These are phyloP conservation scores for Auricularia sp. DNA, from an alignment of 768 basidiomycete genomes.

Conservation along the genomic window DNA sequence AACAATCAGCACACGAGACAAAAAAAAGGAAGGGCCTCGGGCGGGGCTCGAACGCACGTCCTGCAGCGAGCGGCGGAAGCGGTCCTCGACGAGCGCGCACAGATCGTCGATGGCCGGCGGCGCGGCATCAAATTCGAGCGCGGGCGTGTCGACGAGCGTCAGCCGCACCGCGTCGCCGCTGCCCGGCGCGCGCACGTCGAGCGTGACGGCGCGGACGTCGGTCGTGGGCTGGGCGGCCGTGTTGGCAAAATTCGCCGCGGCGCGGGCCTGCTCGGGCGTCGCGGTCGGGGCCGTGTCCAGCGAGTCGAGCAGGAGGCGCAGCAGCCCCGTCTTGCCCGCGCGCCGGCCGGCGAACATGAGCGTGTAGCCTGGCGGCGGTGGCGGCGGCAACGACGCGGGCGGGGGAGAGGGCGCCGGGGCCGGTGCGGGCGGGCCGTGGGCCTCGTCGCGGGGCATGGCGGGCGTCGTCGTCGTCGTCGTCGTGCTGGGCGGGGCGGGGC, in stretches of 20 bases:
- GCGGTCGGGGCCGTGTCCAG: slow-evolving; percentile 51
- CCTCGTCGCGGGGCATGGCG: slow-evolving; percentile 17
- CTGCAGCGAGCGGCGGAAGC: slow-evolving; percentile 63
- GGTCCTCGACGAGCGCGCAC: slow-evolving; percentile 58
- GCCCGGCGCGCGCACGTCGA: neutral
- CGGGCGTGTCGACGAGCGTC: slow-evolving; percentile 62
- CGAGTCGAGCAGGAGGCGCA: slow-evolving; percentile 77
- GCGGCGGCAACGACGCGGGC: slow-evolving; percentile 24
- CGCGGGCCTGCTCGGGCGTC: slow-evolving; percentile 63
- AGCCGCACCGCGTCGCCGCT: slow-evolving; percentile 4
- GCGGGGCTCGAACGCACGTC: slow-evolving; percentile 45
- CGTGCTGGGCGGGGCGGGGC: slow-evolving; percentile 7
- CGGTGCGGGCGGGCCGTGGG: slow-evolving; percentile 18
- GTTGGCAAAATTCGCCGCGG: slow-evolving; percentile 65
- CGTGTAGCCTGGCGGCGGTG: slow-evolving; percentile 33
- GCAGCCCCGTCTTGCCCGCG: slow-evolving; percentile 79
- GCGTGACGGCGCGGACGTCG: slow-evolving; percentile 5
- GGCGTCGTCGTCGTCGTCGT: slow-evolving; percentile 15
- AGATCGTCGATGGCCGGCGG: slow-evolving; percentile 48
- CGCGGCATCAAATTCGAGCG: slow-evolving; percentile 65
- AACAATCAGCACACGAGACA: slow-evolving; percentile 5
- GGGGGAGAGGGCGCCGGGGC: slow-evolving; percentile 11
- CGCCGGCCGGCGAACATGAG: slow-evolving; percentile 77
- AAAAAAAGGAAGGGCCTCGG: neutral
- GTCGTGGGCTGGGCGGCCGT: neutral